phyloP scores from a whole-genome alignment of 352 stramenopile genomes.

The Pythium pectinolyticum region DNA sequence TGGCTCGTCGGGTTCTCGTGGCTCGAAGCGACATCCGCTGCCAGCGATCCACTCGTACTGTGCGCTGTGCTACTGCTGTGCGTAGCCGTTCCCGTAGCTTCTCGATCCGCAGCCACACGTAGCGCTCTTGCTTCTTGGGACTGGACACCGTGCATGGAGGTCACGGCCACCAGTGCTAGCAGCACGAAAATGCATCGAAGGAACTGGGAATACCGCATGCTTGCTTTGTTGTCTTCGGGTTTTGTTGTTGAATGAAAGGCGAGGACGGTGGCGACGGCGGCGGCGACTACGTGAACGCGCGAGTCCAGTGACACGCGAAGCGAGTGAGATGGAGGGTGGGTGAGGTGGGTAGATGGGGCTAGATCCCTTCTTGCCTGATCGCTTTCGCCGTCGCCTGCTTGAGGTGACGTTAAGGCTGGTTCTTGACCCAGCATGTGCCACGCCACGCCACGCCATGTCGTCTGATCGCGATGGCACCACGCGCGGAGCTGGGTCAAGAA shows the following conservation, averaged over 20 bases:
- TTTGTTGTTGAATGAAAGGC: no score
- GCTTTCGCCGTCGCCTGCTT: not conserved
- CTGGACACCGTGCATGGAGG: not conserved
- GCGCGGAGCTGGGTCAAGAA: no score
- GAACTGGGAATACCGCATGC: not conserved
- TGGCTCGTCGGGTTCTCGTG: conserved; percentile 15
- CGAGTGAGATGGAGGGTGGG: no score
- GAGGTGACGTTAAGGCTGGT: not conserved
- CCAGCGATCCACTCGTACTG: not conserved
- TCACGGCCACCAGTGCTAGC: not conserved
- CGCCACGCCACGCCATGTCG: no score
- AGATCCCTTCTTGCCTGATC: not conserved
- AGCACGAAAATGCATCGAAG: not conserved
- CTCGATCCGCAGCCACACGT: not conserved
- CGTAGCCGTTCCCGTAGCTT: not conserved
- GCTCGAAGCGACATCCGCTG: not conserved
- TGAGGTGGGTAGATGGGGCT: no score
- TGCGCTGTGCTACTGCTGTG: no score
- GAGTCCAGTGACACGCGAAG: no score
- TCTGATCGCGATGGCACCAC: no score
- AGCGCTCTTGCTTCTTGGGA: not conserved
- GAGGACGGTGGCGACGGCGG: no score
- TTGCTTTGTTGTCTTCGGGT: not conserved
- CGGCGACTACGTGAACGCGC: no score
- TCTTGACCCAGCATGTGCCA: no score